Base-by-base conservation (phyloP, 345 rosid genomes). In the Citrus glauca region DNA sequence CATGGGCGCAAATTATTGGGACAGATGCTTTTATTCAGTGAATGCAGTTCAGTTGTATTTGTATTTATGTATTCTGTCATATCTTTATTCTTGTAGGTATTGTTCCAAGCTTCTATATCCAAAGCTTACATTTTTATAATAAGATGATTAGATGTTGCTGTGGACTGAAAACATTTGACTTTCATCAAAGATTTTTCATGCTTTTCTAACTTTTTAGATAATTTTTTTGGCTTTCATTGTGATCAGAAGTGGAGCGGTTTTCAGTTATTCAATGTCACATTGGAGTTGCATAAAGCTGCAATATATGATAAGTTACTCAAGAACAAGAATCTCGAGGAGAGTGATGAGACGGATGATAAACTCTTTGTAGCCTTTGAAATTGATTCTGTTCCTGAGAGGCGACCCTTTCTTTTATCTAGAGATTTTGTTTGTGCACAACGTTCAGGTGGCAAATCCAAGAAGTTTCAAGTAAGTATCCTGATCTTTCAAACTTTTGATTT, bases 361-460 rank as follows among this genome's bases (percentile, higher is more conserved):
- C 67, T 45, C 35, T 81, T 84, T 71, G 85, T 79, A 40, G 79
- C 55, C 25, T 79, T 87, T 62, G 53, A 84, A 45, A 37, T 84
- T 24, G 83, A 74, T 50, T 63, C 81, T 9, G n/a, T 68, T 66
- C 75, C 69, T 55, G 79, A 40, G 71, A 55, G 1, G 53, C 81
- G 78, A 13, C 89, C 89, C 24, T 84, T 82, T 75, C 77, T 87
- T 62, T 77, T 82, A 11, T 87, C 89, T 2, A 81, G 87, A 77
- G 89, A 84, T 80, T 84, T 82, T 50, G 87, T 83, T 64, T 73
- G 68, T 72, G 87, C 84, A 30, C 63, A 20, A 57, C 83, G 80
- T 17, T 32, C 80, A 2, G 82, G 80, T 19, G 65, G 66, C 10
- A 20, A 77, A 32, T 70, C 80, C 83, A 66, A 20, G 69, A 33